Percentiles rank a stretch among this genome's conserved stretches.
Evolutionary conservation across 2,329 filamentous ascomycete species (phyloP).

Genomic region (Kalaharituber pfeilii): DNA sequence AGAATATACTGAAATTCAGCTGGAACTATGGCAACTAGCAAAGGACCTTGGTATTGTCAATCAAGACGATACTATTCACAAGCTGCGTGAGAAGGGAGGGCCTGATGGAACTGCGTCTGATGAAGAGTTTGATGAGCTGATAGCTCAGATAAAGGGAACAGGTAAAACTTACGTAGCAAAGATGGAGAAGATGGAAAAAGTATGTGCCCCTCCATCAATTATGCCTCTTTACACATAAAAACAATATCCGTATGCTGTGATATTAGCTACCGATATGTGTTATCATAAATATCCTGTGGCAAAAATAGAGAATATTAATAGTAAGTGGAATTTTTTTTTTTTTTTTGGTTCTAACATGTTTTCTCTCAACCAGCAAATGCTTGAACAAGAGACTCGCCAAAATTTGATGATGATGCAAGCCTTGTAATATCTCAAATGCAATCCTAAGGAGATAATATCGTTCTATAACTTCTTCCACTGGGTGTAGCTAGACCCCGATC

Average conservation of each 20-base stretch:
- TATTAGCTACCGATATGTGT: background rate
- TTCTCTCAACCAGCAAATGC: background rate
- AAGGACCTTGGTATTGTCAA: background rate
- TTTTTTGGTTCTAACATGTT: background rate
- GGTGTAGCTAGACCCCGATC: too few species aligned
- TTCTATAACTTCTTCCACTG: too few species aligned
- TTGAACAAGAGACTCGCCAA: background rate
- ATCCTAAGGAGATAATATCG: too few species aligned
- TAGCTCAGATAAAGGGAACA: background rate
- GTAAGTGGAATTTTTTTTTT: background rate
- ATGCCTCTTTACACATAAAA: background rate
- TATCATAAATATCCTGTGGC: background rate
- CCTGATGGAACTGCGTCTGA: background rate
- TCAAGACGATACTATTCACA: too few species aligned
- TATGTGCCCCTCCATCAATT: background rate
- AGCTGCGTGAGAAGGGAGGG: too few species aligned
- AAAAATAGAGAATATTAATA: background rate
- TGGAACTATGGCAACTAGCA: background rate
- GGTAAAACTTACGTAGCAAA: background rate
- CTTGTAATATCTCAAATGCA: too few species aligned
- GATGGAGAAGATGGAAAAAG: background rate
- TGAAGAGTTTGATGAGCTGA: background rate
- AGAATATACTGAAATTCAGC: background rate
- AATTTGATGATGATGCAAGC: background rate
- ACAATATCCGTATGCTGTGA: background rate